Percentiles rank a stretch among this genome's conserved stretches.
Conservation (phyloP, 208 protist genomes). For the Lotmaria passim region DNA sequence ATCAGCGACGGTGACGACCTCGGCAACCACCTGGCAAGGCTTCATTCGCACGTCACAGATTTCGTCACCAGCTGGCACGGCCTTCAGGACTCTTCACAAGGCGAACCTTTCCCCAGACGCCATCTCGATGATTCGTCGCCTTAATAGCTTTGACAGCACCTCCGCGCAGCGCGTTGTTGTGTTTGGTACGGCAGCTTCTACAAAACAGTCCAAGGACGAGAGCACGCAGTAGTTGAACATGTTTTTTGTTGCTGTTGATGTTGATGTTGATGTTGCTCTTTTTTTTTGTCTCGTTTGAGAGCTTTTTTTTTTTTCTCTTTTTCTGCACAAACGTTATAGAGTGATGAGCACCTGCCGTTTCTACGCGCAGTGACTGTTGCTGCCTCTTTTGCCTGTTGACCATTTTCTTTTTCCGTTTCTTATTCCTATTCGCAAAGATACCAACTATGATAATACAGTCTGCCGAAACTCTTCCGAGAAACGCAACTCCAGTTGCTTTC, state of each 20-base stretch:
- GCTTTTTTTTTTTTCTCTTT: slow-evolving; percentile 14
- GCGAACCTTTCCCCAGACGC: slow-evolving; percentile 61
- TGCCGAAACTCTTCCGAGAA: too few species aligned
- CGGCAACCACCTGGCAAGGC: neutral
- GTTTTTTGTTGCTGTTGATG: neutral
- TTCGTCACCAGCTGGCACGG: neutral
- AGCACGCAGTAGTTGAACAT: neutral
- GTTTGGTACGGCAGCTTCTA: slow-evolving; percentile 48
- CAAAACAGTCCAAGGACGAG: slow-evolving; percentile 25
- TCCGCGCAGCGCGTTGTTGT: slow-evolving; percentile 77
- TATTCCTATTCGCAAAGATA: neutral
- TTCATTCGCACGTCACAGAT: slow-evolving; percentile 6
- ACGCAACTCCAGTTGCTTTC: too few species aligned
- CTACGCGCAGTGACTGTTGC: neutral
- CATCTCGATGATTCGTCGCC: slow-evolving; percentile 81
- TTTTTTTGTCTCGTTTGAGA: neutral
- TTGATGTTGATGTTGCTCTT: neutral
- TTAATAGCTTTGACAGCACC: slow-evolving; percentile 85
- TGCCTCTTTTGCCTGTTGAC: slow-evolving; percentile 1
- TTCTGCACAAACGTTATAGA: neutral
- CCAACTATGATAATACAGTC: too few species aligned
- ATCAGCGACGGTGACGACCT: neutral
- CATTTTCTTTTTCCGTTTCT: neutral
- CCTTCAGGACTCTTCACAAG: slow-evolving; percentile 29
- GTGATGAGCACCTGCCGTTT: neutral